Percentiles rank a stretch among this genome's conserved stretches.
phyloP scores from a whole-genome alignment of 164 flowering plant species.

The Brasenia schreberi region DNA sequence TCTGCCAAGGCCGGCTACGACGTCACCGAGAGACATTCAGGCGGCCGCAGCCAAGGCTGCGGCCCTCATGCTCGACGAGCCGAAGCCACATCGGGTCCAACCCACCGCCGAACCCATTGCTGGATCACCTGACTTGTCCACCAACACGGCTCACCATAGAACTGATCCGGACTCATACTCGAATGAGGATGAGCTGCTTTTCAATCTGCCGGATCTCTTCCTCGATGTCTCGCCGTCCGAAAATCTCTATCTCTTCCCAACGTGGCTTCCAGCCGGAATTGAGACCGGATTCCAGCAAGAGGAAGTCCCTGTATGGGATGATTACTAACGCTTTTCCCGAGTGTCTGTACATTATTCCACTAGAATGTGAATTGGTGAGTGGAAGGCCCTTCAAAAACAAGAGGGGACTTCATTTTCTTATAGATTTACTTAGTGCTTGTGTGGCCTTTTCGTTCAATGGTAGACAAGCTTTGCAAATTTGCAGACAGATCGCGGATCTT shows the following conservation, averaged over 20 bases:
- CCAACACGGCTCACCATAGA: neutral
- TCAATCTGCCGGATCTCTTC: slow-evolving; percentile 21
- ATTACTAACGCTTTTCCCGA: neutral
- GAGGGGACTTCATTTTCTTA: neutral
- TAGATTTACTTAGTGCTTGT: neutral
- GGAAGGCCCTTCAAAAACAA: neutral
- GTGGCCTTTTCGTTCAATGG: neutral
- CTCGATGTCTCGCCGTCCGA: neutral
- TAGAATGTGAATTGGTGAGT: neutral
- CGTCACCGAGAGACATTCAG: slow-evolving; percentile 39
- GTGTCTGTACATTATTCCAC: neutral
- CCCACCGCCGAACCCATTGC: neutral
- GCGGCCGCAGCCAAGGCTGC: slow-evolving; percentile 47
- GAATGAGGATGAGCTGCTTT: slow-evolving; percentile 6
- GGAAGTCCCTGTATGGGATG: slow-evolving; percentile 17
- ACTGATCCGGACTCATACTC: neutral
- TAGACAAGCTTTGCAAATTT: neutral
- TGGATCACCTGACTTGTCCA: neutral
- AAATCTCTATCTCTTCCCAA: slow-evolving; percentile 1
- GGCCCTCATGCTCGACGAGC: slow-evolving; percentile 7
- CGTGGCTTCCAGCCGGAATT: slow-evolving; percentile 5
- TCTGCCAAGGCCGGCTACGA: slow-evolving; percentile 35
- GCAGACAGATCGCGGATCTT: neutral
- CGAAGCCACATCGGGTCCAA: neutral
- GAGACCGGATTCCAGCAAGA: slow-evolving; percentile 16